Evolutionary conservation across 1,139 yeast species (phyloP), one percentile per base, ranked within the genome.

Genomic region (Kodamaea suecica): DNA sequence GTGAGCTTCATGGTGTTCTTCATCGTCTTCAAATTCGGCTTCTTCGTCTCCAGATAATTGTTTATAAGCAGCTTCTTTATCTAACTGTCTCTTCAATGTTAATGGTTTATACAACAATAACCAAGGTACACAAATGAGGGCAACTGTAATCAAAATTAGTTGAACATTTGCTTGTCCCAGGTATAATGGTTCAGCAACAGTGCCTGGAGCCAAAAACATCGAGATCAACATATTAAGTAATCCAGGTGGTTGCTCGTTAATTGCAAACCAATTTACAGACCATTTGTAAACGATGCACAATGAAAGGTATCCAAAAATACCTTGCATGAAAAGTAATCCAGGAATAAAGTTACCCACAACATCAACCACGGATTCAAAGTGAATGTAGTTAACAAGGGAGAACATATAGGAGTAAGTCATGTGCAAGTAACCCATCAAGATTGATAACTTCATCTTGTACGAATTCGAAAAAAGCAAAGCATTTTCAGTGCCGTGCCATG

Each of bases 401-500:
- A 84, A 83, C 50, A 73, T 53, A 57, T 71, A 80, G 3, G 90
- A 81, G 56, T 84, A 84, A 2, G 84, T 59, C 94, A 84, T 84
- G 57, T 84, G 94, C 34, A 71, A 59, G 57, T 78, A 84, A 16
- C 94, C 94, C 85, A 84, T 80, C 49, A 84, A 69, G 40, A 84
- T 80, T 2, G 92, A 83, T 42, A 84, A 65, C 52, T 84, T 84
- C 94, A 84, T 84, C 61, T 84, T 84, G 60, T 81, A 84, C 0
- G 92, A 84, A 59, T 84, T 84, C 20, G 87, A 70, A 57, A 84
- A 84, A 40, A 84, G 63, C 44, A 84, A 67, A 6, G 79, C 78
- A 57, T 84, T 84, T 49, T 84, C 94, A 29, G 92, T 67, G 14
- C 92, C 90, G 55, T 84, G 94, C 94, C 94, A 84, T 2, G 78